These are phyloP conservation scores for Bifiguratus adelaidae DNA, from an alignment of 192 early-diverging fungal species.

Conservation along the genomic window DNA sequence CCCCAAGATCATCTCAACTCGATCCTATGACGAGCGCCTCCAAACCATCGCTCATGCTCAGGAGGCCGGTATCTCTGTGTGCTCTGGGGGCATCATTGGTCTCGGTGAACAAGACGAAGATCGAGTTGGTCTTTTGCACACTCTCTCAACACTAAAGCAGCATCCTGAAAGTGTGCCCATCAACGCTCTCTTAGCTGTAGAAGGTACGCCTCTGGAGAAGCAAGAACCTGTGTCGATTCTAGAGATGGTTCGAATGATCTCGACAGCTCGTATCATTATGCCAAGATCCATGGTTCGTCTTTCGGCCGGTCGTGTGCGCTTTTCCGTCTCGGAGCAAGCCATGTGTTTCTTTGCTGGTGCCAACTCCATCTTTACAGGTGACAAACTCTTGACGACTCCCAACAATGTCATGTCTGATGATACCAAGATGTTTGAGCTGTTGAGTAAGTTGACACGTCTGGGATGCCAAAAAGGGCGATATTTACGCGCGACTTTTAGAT, in stretches of 20 bases:
- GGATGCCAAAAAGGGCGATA: not conserved
- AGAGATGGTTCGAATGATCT: conserved; percentile 80
- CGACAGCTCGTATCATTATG: conserved; percentile 74
- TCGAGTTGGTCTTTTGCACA: conserved; percentile 65
- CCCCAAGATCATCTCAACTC: conserved; percentile 75
- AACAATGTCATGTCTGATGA: conserved; percentile 66
- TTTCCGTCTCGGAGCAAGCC: conserved; percentile 56
- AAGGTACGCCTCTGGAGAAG: conserved; percentile 70
- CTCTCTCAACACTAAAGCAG: conserved; percentile 52
- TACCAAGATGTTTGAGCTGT: conserved; percentile 59
- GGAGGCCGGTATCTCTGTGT: conserved; percentile 70
- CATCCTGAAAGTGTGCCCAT: conserved; percentile 77
- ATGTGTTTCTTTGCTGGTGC: conserved; percentile 78
- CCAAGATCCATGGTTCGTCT: conserved; percentile 68
- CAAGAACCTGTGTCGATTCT: conserved; percentile 70
- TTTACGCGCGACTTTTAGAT: conserved; percentile 6
- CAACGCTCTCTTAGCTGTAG: conserved; percentile 69
- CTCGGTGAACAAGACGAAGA: conserved; percentile 63
- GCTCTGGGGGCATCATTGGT: conserved; percentile 80
- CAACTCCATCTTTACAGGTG: conserved; percentile 79
- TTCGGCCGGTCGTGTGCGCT: conserved; percentile 65
- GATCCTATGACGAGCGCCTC: conserved; percentile 69
- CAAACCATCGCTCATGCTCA: conserved; percentile 61
- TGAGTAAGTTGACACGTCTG: conserved; percentile 24
- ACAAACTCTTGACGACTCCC: conserved; percentile 69